A percentile compares a stretch with the other conserved stretches of the same genome.
Conservation (phyloP, 139 green algal genomes). For the Chlorella sorokiniana region DNA sequence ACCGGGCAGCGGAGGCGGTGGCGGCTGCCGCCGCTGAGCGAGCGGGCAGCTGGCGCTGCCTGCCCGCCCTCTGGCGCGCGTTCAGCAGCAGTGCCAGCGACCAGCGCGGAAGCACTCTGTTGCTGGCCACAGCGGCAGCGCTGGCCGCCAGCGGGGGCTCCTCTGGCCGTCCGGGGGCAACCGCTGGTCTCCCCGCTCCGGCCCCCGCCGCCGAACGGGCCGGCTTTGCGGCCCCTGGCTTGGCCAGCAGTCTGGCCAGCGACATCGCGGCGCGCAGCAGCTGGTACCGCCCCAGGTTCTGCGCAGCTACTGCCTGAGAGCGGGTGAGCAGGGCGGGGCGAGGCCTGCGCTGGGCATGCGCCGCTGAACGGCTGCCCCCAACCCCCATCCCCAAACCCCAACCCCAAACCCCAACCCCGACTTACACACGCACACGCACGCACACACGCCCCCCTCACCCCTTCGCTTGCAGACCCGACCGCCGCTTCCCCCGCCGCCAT, state of each 20-base stretch:
- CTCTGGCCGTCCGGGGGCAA: not conserved
- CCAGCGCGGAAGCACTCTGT: not conserved
- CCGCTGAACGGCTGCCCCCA: no score
- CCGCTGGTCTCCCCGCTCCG: not conserved
- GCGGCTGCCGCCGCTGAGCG: not conserved
- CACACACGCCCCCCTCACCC: not conserved
- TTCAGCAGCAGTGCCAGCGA: not conserved
- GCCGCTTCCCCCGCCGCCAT: not conserved
- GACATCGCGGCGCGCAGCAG: not conserved
- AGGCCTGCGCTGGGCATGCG: no score
- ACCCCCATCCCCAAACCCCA: no score
- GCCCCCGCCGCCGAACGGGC: not conserved
- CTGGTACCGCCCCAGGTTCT: not conserved
- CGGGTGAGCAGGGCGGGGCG: not conserved
- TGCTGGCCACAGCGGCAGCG: not conserved
- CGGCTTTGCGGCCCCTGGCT: not conserved
- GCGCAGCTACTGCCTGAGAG: not conserved
- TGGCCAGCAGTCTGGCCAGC: slow-evolving; percentile 5
- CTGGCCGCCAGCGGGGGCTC: not conserved
- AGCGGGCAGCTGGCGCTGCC: slow-evolving; percentile 9
- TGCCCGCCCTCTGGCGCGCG: slow-evolving; percentile 12
- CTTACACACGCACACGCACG: no score
- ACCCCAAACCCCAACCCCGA: no score
- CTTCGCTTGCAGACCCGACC: not conserved
- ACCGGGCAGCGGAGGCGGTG: not conserved